Evolutionary conservation across 2,329 filamentous ascomycete genomes (phyloP).

Genomic region (Paecilomyces sp.): DNA sequence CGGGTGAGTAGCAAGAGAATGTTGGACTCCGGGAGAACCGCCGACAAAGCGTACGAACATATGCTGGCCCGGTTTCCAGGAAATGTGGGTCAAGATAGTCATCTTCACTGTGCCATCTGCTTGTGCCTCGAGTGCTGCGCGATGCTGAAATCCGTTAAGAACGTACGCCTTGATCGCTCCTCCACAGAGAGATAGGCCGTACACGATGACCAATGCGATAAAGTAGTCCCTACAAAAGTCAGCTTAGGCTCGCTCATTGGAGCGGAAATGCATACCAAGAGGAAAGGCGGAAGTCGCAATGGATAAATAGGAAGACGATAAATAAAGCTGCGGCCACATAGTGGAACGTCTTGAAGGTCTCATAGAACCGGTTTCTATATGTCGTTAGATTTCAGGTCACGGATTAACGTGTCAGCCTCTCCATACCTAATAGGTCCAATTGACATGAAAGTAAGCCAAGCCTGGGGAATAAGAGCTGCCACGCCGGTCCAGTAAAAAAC

Average conservation of each 20-base stretch:
- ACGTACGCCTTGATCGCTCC: slow-evolving; percentile 42
- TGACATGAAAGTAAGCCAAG: slow-evolving; percentile 45
- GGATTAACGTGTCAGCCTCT: background rate
- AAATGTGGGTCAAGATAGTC: slow-evolving; percentile 35
- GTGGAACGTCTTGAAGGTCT: slow-evolving; percentile 56
- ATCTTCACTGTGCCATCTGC: slow-evolving; percentile 38
- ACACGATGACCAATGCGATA: slow-evolving; percentile 49
- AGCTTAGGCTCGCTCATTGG: background rate
- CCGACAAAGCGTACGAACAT: slow-evolving; percentile 46
- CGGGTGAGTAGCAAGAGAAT: slow-evolving; percentile 44
- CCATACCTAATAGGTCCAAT: slow-evolving; percentile 18
- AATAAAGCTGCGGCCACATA: slow-evolving; percentile 48
- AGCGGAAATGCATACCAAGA: slow-evolving; percentile 38
- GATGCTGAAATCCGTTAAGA: slow-evolving; percentile 42
- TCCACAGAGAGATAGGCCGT: slow-evolving; percentile 41
- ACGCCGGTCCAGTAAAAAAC: slow-evolving; percentile 50
- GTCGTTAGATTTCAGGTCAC: background rate
- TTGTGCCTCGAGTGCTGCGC: slow-evolving; percentile 35
- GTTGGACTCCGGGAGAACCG: slow-evolving; percentile 28
- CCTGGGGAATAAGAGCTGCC: slow-evolving; percentile 46
- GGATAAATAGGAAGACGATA: slow-evolving; percentile 54
- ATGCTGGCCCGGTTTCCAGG: slow-evolving; percentile 50
- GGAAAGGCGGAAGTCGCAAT: slow-evolving; percentile 49
- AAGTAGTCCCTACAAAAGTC: slow-evolving; percentile 48
- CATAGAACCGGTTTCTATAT: slow-evolving; percentile 47